Evolutionary conservation across 345 rosid species (phyloP).

Genomic region (Eucalyptus decipiens): DNA sequence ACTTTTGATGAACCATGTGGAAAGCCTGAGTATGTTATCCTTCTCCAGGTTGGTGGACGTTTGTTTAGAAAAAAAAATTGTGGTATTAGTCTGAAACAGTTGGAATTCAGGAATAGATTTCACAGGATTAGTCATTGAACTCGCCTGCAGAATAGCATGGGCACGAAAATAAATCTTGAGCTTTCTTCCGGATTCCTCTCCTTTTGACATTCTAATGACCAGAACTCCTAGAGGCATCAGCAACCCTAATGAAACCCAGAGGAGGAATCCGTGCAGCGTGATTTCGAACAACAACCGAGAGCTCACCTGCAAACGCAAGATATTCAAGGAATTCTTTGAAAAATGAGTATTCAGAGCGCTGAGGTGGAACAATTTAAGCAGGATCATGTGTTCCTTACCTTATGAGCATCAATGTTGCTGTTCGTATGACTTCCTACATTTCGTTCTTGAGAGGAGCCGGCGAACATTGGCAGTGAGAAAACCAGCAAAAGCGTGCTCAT

Average conservation of each 20-base stretch:
- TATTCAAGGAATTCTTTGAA: not conserved
- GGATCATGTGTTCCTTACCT: constrained; percentile 5
- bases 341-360: not conserved
- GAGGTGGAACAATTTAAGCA: not conserved
- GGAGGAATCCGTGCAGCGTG: constrained; percentile 63
- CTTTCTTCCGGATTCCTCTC: constrained; percentile 38
- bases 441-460: constrained; percentile 2
- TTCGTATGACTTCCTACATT: not conserved
- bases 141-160: constrained; percentile 69
- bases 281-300: constrained; percentile 38
- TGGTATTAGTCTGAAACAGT: not conserved
- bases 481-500: not conserved
- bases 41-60: not conserved
- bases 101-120: not conserved
- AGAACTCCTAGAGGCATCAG: constrained; percentile 77
- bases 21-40: not conserved
- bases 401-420: not conserved
- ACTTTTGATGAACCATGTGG: not conserved
- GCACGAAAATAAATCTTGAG: constrained; percentile 41
- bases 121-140: not conserved
- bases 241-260: constrained; percentile 86
- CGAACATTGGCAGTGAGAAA: constrained; percentile 8
- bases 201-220: constrained; percentile 53
- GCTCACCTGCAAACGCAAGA: constrained; percentile 24
- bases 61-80: not conserved